These are phyloP conservation scores for Ascochyta lentis DNA, from an alignment of 2,329 filamentous ascomycete species.

Conservation along the genomic window DNA sequence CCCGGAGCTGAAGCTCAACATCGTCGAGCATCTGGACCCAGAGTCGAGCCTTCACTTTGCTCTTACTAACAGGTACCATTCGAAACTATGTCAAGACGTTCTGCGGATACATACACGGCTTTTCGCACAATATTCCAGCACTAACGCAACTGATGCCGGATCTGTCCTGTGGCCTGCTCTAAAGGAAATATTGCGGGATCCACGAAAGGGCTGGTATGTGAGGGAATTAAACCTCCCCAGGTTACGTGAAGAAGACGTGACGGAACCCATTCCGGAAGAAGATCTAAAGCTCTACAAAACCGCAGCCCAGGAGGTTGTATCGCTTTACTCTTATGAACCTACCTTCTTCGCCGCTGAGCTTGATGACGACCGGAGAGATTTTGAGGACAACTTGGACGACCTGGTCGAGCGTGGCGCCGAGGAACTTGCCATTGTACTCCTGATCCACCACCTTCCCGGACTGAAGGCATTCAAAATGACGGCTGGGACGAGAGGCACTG, in stretches of 20 bases:
- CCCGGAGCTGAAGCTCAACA: slow-evolving; percentile 19
- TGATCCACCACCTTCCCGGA: slow-evolving; percentile 22
- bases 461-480: slow-evolving; percentile 21
- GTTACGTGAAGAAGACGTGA: background rate
- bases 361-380: background rate
- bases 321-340: slow-evolving; percentile 5
- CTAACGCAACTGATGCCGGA: background rate
- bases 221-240: slow-evolving; percentile 23
- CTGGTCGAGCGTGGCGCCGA: slow-evolving; percentile 8
- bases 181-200: slow-evolving; percentile 19
- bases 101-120: slow-evolving; percentile 16
- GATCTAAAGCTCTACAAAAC: slow-evolving; percentile 8
- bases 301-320: slow-evolving; percentile 5
- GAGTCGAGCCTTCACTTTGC: slow-evolving; percentile 20
- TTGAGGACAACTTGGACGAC: background rate
- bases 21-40: slow-evolving; percentile 21
- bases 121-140: slow-evolving; percentile 9
- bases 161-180: slow-evolving; percentile 14
- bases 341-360: slow-evolving; percentile 3
- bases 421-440: slow-evolving; percentile 12
- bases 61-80: slow-evolving; percentile 19
- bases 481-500: background rate
- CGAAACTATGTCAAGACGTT: slow-evolving; percentile 4
- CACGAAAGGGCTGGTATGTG: slow-evolving; percentile 21
- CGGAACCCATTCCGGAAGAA: slow-evolving; percentile 6